Evolutionary conservation across 192 early-diverging fungal genomes (phyloP), one percentile per base, ranked within the genome.

Genomic region (Backusella macrospora): DNA sequence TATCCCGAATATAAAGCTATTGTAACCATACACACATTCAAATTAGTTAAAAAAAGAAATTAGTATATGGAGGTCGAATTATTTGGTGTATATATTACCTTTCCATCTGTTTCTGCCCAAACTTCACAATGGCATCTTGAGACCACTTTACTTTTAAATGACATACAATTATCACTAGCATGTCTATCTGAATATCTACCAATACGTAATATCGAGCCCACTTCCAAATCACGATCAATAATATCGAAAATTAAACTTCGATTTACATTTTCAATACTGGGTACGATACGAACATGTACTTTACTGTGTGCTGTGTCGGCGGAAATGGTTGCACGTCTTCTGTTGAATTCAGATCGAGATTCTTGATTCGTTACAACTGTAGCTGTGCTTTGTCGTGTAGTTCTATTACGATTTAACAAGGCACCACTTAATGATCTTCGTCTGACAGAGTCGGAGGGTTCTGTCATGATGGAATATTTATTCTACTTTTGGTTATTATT

Each of bases 1-100:
- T 91, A 79, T 96, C 95, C 74, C 88, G 90, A 76, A 96, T 89
- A 78, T 82, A 96, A 21, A 96, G 79, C 91, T 95, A 65, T 44
- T 42, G 34, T 42, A 49, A 49, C 13, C 34, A 55, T 18, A 38
- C 16, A 15, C 65, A 59, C 14, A 21, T 59, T 5, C 34, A 23
- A 7, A 65, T 29, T 13, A 18, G 18, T 8, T 15, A 23, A 13
- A 34, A 65, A 43, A 62, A 14, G 46, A 39, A 38, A 29, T 59
- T 52, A 10, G 23, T 13, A 16, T 15, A 18, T 16, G 37, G 15
- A 38, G 39, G 37, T 34, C 29, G 8, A 6, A 4, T 15, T 65
- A 26, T 65, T 34, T 37, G 62, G 70, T 45, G 48, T 52, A 71
- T 34, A 34, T 34, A 34, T 34, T 34, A 34, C 72, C 77, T 72